These are phyloP conservation scores for Venustampulla echinocandica DNA, from an alignment of 495 filamentous ascomycete genomes.

Conservation along the genomic window DNA sequence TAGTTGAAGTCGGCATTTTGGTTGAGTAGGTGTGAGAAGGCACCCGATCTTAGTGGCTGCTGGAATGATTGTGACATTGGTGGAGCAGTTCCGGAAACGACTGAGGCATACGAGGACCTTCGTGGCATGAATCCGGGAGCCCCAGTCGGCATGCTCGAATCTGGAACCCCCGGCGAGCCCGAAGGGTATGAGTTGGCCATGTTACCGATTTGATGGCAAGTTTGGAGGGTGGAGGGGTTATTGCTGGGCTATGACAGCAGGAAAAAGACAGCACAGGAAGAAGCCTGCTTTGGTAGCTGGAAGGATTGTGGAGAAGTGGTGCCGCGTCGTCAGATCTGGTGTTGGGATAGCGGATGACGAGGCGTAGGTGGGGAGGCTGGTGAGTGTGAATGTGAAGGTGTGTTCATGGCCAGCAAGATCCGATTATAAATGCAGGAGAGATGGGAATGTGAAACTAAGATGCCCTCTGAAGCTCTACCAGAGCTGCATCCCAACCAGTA, in stretches of 20 bases:
- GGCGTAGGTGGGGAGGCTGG: constrained; percentile 15
- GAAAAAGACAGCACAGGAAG: not conserved
- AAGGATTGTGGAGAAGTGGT: not conserved
- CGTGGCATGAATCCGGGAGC: constrained; percentile 26
- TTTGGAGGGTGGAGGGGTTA: not conserved
- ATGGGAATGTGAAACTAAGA: too few relatives aligned
- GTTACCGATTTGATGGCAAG: not conserved
- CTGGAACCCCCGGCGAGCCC: constrained; percentile 25
- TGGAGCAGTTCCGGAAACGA: constrained; percentile 58
- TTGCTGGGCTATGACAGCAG: not conserved
- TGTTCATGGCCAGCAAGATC: constrained; percentile 17
- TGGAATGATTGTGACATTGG: constrained; percentile 26
- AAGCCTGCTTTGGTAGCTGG: not conserved
- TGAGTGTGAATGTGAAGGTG: constrained; percentile 3
- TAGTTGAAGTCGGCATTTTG: constrained; percentile 36
- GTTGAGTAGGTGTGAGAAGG: constrained; percentile 56
- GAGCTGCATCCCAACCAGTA: constrained; percentile 5
- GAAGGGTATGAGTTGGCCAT: constrained; percentile 26
- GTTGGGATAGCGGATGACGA: constrained; percentile 6
- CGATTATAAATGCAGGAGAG: not conserved
- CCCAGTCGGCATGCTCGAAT: constrained; percentile 29
- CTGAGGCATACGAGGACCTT: constrained; percentile 69
- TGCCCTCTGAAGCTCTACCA: constrained; percentile 19
- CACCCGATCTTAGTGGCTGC: constrained; percentile 40
- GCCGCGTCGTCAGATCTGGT: constrained; percentile 5